phyloP scores from a whole-genome alignment of 306 rosid genomes.

The Rubus parviflorus region DNA sequence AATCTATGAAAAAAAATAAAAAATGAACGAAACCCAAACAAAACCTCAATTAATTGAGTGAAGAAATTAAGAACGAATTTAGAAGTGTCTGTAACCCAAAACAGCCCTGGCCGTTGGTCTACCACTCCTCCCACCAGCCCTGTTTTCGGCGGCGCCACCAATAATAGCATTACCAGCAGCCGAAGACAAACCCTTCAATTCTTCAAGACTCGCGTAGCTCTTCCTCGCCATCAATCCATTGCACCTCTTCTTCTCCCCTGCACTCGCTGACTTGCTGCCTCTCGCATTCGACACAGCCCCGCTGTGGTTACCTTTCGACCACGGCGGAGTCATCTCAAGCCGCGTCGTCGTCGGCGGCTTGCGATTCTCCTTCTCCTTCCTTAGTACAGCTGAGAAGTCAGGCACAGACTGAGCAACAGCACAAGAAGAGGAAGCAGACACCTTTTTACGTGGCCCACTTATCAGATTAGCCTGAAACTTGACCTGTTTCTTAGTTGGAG shows the following conservation, averaged over 20 bases:
- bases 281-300: constrained; percentile 53
- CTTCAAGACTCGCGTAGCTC: constrained; percentile 75
- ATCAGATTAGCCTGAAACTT: constrained; percentile 39
- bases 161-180: constrained; percentile 61
- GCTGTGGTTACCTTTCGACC: constrained; percentile 27
- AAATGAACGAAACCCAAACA: neutral
- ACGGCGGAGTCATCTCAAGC: constrained; percentile 70
- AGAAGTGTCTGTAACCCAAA: constrained; percentile 54
- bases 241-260: constrained; percentile 55
- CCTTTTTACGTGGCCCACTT: constrained; percentile 34
- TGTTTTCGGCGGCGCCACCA: constrained; percentile 41
- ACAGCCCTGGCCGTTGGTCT: constrained; percentile 41
- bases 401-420: constrained; percentile 89
- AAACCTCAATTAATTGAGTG: neutral
- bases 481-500: constrained; percentile 68
- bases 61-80: constrained; percentile 23
- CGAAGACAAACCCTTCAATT: constrained; percentile 58
- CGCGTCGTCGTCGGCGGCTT: constrained; percentile 43
- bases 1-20: neutral
- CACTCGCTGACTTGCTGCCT: constrained; percentile 78
- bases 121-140: constrained; percentile 50
- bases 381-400: constrained; percentile 63
- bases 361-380: constrained; percentile 88
- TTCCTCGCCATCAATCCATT: constrained; percentile 54
- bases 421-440: constrained; percentile 33